Evolutionary conservation across 148 eudicot genomes (phyloP), one percentile per base, ranked within the genome.

Genomic region (Cornus kousa): DNA sequence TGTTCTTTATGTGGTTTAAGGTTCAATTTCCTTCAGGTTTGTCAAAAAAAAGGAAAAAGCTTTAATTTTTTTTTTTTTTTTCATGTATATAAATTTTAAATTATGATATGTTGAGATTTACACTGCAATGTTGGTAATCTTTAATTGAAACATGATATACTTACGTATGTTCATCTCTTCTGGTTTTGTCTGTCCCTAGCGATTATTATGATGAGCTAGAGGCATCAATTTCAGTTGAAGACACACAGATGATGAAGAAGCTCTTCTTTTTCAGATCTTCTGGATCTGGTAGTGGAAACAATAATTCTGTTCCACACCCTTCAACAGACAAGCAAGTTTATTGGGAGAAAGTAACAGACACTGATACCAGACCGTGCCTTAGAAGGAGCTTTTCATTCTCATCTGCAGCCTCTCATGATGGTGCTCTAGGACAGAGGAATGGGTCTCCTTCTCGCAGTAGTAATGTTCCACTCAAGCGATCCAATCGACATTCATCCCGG

Each of bases 321-420:
- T 72, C 84, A 40, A 80, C 89, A 11, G 87, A 83, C 74, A 86
- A 88, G 72, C 88, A 86, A 82, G 76, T 76, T 67, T 77, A 86
- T 23, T 79, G 81, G 76, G 97, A 88, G 77, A 89, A 88, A 76
- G 76, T 80, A 55, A n/a, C 89, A 12, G 84, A 86, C 28, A 48
- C 65, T 68, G 86, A 72, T 57, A 64, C 65, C 33, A 67, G 81
- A 77, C 85, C 87, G 60, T 70, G 74, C 75, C 94, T 93, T 71
- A 86, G 95, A 76, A 89, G 93, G 78, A 89, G 98, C 78, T 91
- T 80, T 69, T 92, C 98, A 32, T 94, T 84, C 75, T 94, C 99
- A 62, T 89, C 99, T 43, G 93, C 92, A 75, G 85, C 90, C 23
- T 79, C 85, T 73, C 80, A 80, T 59, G 93, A 84, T 53, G 71